Conservation (phyloP, 768 basidiomycete genomes). For the Amanita inopinata region DNA sequence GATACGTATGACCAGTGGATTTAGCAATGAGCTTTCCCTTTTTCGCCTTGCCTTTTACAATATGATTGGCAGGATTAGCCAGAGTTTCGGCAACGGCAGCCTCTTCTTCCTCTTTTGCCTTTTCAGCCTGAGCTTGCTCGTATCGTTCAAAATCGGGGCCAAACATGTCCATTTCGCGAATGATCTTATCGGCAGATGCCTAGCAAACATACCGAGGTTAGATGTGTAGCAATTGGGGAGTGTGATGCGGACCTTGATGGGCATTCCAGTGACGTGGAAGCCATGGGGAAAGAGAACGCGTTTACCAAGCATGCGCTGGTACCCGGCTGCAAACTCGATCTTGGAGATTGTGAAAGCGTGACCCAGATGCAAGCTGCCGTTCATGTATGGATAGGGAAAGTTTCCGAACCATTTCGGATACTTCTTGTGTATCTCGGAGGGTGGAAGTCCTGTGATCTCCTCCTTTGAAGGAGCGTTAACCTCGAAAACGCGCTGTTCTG, state of each 20-base stretch:
- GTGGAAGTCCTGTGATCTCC: constrained; percentile 54
- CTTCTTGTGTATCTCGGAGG: constrained; percentile 57
- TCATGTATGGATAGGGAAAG: constrained; percentile 98
- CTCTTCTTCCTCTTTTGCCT: constrained; percentile 32
- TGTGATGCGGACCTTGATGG: constrained; percentile 75
- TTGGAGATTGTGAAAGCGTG: constrained; percentile 98
- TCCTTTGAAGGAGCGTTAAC: constrained; percentile 66
- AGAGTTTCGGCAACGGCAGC: constrained; percentile 27
- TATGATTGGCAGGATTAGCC: constrained; percentile 16
- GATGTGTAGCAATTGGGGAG: not conserved
- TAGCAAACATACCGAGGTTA: constrained; percentile 19
- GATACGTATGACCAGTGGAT: constrained; percentile 87
- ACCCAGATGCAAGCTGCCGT: constrained; percentile 92
- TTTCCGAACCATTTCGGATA: constrained; percentile 97
- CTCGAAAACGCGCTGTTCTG: constrained; percentile 70
- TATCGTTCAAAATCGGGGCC: constrained; percentile 80
- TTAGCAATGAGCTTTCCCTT: constrained; percentile 95
- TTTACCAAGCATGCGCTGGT: constrained; percentile 91
- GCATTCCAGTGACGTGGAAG: constrained; percentile 97
- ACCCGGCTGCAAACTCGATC: constrained; percentile 94
- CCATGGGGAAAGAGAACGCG: constrained; percentile 94
- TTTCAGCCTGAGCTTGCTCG: constrained; percentile 36
- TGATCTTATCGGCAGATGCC: constrained; percentile 96
- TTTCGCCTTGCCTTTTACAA: constrained; percentile 80
- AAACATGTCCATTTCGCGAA: constrained; percentile 94